Conservation (phyloP, 176 grass and related monocot species). For the Lolium perenne region DNA sequence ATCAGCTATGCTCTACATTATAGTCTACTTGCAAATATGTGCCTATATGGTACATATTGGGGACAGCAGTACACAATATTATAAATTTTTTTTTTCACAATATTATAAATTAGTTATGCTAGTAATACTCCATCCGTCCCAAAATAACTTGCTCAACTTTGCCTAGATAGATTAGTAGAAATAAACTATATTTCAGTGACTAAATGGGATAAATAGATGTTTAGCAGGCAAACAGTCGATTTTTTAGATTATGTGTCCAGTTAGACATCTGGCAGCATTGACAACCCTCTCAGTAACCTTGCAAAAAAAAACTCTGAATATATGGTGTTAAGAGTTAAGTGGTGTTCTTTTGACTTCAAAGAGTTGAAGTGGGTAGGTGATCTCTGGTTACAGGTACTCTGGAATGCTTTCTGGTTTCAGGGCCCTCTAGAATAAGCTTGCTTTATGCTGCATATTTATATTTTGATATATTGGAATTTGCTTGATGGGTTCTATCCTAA, state of each 20-base stretch:
- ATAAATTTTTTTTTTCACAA: too few species aligned
- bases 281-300: too few species aligned
- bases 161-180: background rate
- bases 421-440: slow-evolving; percentile 7
- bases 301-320: background rate
- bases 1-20: background rate
- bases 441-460: slow-evolving; percentile 35
- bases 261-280: background rate
- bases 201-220: background rate
- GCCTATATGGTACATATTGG: background rate
- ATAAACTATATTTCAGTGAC: background rate
- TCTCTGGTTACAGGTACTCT: background rate
- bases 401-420: background rate
- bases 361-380: background rate
- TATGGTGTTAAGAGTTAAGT: background rate
- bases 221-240: too few species aligned
- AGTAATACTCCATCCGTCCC: too few species aligned
- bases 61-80: background rate
- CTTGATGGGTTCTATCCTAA: background rate
- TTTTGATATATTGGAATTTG: background rate
- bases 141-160: too few species aligned
- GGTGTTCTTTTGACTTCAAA: background rate
- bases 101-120: background rate
- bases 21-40: too few species aligned
- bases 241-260: background rate